Conservation (phyloP, 129 eudicot genomes). For the Escallonia herrerae region DNA sequence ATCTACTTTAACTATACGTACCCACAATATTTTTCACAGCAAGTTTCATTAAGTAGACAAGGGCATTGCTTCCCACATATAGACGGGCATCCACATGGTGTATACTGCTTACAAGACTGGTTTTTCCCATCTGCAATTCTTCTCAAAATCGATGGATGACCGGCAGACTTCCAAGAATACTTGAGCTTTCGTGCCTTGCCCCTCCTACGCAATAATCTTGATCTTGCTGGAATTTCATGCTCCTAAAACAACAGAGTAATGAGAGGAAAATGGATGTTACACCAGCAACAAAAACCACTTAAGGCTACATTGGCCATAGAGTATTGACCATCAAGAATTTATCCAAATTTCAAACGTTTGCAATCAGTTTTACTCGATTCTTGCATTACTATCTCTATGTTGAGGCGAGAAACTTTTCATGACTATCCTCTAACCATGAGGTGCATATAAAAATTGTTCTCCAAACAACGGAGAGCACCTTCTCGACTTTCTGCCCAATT, state of each 20-base stretch:
- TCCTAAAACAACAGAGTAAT: conserved; percentile 36
- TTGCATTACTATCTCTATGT: background rate
- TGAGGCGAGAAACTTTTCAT: background rate
- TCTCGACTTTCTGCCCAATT: no score
- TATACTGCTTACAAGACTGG: conserved; percentile 67
- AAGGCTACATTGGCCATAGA: background rate
- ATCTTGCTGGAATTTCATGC: conserved; percentile 41
- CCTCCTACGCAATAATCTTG: conserved; percentile 75
- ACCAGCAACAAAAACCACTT: background rate
- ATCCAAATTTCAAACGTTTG: background rate
- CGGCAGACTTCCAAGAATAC: conserved; percentile 87
- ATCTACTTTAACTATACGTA: conserved; percentile 28
- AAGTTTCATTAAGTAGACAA: conserved; percentile 69
- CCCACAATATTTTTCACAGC: conserved; percentile 99
- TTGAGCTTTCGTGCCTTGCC: conserved; percentile 73
- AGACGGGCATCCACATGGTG: conserved; percentile 76
- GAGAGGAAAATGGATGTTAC: background rate
- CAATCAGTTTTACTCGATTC: background rate
- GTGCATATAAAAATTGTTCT: no score
- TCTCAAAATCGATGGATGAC: conserved; percentile 93
- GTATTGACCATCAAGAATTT: conserved; percentile 1
- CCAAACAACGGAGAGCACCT: no score
- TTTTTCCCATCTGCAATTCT: conserved; percentile 75
- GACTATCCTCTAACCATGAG: no score
- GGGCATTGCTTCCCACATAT: conserved; percentile 91